These are phyloP conservation scores for Spathaspora sp. DNA, from an alignment of 805 yeast species.

Conservation along the genomic window DNA sequence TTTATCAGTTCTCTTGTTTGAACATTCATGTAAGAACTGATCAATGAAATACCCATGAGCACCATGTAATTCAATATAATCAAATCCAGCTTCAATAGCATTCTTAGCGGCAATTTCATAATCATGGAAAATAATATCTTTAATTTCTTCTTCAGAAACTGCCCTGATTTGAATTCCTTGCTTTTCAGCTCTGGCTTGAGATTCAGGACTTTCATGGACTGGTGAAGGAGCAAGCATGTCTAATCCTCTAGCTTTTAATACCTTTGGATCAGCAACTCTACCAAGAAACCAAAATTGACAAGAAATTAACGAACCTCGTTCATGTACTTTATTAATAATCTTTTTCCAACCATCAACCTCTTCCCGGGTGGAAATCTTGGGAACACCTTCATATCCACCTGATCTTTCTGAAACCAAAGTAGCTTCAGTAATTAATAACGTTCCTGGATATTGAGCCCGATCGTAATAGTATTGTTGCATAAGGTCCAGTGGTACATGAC, in stretches of 20 bases:
- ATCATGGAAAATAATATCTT: conserved; percentile 14
- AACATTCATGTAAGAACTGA: conserved; percentile 29
- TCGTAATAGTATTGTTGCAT: conserved; percentile 24
- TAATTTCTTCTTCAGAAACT: conserved; percentile 19
- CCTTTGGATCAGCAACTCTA: conserved; percentile 27
- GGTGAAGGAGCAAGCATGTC: conserved; percentile 15
- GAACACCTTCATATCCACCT: conserved; percentile 41
- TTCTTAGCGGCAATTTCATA: conserved; percentile 26
- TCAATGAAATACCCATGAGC: conserved; percentile 40
- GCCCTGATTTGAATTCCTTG: conserved; percentile 15
- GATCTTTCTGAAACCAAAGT: conserved; percentile 25
- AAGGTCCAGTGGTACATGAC: conserved; percentile 26
- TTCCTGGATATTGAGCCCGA: conserved; percentile 27
- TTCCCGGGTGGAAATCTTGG: conserved; percentile 46
- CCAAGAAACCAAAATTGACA: conserved; percentile 57
- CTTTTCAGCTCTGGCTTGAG: conserved; percentile 9
- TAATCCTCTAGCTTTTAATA: conserved; percentile 19
- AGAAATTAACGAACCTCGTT: conserved; percentile 36
- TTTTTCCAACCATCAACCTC: conserved; percentile 51
- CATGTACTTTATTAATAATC: conserved; percentile 44
- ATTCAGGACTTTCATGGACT: conserved; percentile 12
- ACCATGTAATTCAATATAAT: conserved; percentile 37
- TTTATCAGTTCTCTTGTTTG: conserved; percentile 29
- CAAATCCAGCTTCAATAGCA: conserved; percentile 34
- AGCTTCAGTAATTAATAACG: conserved; percentile 30